A percentile compares a stretch with the other conserved stretches of the same genome.
Conservation (phyloP, 106 monocot genomes). For the Ottelia alismoides region DNA sequence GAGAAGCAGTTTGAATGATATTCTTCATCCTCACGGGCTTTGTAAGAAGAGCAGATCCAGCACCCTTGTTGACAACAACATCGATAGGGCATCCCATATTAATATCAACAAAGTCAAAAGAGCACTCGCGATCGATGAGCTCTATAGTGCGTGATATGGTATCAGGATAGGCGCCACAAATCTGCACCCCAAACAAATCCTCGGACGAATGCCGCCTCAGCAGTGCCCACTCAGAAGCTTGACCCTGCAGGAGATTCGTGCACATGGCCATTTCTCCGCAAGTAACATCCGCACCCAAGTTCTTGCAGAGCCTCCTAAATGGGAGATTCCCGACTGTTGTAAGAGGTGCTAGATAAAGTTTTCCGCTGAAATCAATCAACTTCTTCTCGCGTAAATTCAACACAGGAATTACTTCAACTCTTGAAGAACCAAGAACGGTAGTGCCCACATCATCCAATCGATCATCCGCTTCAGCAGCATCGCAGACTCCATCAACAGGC, state of each 20-base stretch:
- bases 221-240: conserved; percentile 98
- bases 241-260: conserved; percentile 94
- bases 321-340: conserved; percentile 98
- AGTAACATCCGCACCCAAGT: conserved; percentile 82
- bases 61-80: conserved; percentile 84
- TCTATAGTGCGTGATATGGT: conserved; percentile 77
- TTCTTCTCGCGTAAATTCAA: conserved; percentile 61
- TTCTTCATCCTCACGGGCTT: conserved; percentile 88
- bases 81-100: conserved; percentile 99
- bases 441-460: conserved; percentile 11
- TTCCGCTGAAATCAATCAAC: conserved; percentile 83
- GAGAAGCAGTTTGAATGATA: conserved; percentile 60
- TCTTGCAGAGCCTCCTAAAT: conserved; percentile 83
- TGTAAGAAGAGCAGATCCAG: conserved; percentile 83
- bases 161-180: conserved; percentile 91
- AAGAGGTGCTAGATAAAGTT: conserved; percentile 88
- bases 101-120: conserved; percentile 82
- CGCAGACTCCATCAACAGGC: conserved; percentile 16
- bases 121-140: conserved; percentile 64
- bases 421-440: conserved; percentile 9
- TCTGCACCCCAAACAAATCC: conserved; percentile 84
- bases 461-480: conserved; percentile 16
- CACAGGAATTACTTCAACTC: conserved; percentile 26
- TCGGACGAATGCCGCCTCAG: conserved; percentile 80
- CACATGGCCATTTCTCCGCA: conserved; percentile 99